A percentile compares a stretch with the other conserved stretches of the same genome.
Evolutionary conservation across 257 asterid species (phyloP).

Genomic region (Solanum bulbocastanum): DNA sequence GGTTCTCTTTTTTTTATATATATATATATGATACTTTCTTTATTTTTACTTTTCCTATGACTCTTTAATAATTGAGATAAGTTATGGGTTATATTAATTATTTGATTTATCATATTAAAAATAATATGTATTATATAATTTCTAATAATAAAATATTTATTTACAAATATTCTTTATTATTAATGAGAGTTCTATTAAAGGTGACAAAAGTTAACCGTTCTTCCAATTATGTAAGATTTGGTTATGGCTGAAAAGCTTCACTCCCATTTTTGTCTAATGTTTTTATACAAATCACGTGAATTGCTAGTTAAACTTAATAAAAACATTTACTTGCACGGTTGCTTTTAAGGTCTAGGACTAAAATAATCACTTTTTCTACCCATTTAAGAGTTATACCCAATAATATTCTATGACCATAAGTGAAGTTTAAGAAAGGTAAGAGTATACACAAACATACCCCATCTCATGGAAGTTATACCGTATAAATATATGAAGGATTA

Average conservation of each 20-base stretch:
- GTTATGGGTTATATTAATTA: neutral
- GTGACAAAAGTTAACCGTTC: neutral
- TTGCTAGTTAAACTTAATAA: neutral
- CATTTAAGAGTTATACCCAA: neutral
- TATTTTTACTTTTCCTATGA: neutral
- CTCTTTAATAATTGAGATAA: neutral
- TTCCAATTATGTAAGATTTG: neutral
- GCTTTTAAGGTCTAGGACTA: neutral
- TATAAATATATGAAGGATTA: neutral
- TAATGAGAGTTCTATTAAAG: neutral
- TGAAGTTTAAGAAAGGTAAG: neutral
- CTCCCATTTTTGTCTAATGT: neutral
- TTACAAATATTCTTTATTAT: neutral
- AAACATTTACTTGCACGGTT: neutral
- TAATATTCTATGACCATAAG: neutral
- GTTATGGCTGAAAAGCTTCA: neutral
- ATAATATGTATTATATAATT: no score
- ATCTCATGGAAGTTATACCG: neutral
- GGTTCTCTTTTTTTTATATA: no score
- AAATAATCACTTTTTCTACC: neutral
- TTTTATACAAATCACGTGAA: neutral
- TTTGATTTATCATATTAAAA: no score
- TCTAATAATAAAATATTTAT: neutral
- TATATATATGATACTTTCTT: no score
- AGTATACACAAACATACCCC: neutral